These are phyloP conservation scores for Diophrys sp. DNA, from an alignment of 73 alveolate genomes.

Conservation along the genomic window DNA sequence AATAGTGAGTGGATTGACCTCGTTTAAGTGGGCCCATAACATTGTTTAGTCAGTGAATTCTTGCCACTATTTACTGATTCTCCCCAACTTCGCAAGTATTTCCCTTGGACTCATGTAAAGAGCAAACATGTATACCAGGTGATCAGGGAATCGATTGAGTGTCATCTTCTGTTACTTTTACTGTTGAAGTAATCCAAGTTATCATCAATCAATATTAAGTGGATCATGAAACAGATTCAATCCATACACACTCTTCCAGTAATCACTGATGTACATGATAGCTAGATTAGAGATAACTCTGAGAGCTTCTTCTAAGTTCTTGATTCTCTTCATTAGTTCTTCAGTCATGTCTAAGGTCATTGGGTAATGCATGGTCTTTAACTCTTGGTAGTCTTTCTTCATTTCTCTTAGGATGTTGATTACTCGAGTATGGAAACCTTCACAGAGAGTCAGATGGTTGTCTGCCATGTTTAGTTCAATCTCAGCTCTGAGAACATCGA, in stretches of 20 bases:
- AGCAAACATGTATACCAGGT: no score
- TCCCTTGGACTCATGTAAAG: no score
- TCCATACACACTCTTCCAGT: constrained; percentile 13
- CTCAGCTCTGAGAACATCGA: neutral
- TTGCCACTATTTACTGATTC: no score
- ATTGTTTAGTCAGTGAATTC: no score
- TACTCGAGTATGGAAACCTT: constrained; percentile 28
- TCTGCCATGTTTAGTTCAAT: constrained; percentile 18
- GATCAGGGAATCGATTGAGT: no score
- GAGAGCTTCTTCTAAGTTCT: constrained; percentile 21
- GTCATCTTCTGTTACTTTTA: no score
- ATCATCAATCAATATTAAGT: constrained; percentile 33
- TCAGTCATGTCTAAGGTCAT: constrained; percentile 8
- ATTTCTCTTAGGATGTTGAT: constrained; percentile 16
- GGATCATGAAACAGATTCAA: constrained; percentile 49
- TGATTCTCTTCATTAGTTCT: constrained; percentile 6
- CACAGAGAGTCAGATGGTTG: constrained; percentile 26
- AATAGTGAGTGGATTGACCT: no score
- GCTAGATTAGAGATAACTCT: constrained; percentile 36
- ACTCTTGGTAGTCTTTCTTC: neutral
- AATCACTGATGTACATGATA: constrained; percentile 38
- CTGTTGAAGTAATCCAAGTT: no score
- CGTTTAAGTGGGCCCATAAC: no score
- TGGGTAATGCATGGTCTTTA: constrained; percentile 1
- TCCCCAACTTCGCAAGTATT: no score